phyloP scores from a whole-genome alignment of 176 grass and related monocot species.

The Hsuehochloa calcarea region DNA sequence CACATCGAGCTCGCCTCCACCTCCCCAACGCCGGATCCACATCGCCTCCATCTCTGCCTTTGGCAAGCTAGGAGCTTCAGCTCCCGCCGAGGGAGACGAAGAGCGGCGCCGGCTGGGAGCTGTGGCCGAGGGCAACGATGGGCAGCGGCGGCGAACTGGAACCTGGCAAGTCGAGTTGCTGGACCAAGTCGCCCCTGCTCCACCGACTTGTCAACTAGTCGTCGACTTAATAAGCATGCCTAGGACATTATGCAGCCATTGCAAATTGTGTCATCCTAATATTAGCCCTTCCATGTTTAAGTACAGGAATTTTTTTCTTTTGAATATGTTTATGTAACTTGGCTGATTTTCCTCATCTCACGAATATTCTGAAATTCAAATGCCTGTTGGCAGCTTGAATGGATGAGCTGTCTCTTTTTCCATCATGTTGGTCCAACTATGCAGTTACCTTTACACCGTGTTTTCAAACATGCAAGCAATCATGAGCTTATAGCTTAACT shows the following conservation, averaged over 20 bases:
- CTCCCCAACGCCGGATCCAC: too few relatives aligned
- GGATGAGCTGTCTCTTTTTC: neutral
- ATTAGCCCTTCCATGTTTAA: neutral
- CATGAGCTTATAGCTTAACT: neutral
- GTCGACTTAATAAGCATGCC: too few relatives aligned
- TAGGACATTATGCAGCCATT: neutral
- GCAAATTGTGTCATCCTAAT: neutral
- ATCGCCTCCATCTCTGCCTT: too few relatives aligned
- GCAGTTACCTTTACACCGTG: neutral
- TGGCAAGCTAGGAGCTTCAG: too few relatives aligned
- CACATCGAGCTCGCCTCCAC: too few relatives aligned
- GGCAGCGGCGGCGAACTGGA: too few relatives aligned
- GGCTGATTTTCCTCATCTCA: neutral
- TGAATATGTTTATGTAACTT: neutral
- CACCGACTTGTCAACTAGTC: too few relatives aligned
- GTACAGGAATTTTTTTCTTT: neutral
- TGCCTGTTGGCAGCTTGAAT: neutral
- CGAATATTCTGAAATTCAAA: constrained; percentile 9
- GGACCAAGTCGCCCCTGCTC: too few relatives aligned
- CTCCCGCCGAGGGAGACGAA: too few relatives aligned
- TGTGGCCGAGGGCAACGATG: too few relatives aligned
- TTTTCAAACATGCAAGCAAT: neutral
- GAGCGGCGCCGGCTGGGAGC: too few relatives aligned
- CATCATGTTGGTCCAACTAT: neutral
- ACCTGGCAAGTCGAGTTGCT: too few relatives aligned